Base-by-base conservation (phyloP, 768 basidiomycete species). In the Exsudoporus frostii region DNA sequence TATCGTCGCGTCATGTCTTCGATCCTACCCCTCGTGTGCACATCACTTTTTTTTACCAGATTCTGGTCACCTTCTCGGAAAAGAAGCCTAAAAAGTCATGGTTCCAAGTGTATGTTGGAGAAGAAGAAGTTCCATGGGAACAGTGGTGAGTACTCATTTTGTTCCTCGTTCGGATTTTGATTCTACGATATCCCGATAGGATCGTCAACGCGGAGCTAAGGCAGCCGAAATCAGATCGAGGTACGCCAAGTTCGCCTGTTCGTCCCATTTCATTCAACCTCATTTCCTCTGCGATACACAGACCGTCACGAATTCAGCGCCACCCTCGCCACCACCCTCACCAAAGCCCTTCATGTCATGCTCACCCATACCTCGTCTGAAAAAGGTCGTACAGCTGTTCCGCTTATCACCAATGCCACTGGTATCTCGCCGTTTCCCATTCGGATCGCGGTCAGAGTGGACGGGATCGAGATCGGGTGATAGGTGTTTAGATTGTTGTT, bases 51-150 rank as follows among this genome's bases (percentile, higher is more conserved):
- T 27, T 27, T 9, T 27, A 9, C 29, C 6, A 61, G 90, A 84
- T 92, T 30, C 67, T 78, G 10, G 79, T 92, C 19, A 89, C 84
- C 0, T 83, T 92, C 56, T 86, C 88, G 2, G 90, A 91, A 66
- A 88, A 85, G 66, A 79, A 81, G 44, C 80, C 82, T 10, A 86
- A 85, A 70, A 92, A 89, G 69, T 79, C 82, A 15, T 91, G 90
- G 90, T 88, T 90, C 60, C 79, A 79, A 47, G 80, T 81, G 11
- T 84, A 84, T 37, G 75, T 78, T 59, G 84, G 79, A 1, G 87
- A 92, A 71, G 90, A 92, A 65, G 88, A 92, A 24, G 81, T 91
- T 14, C 83, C 89, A 48, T 92, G 90, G 90, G 91, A 92, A 66
- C 84, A 89, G 70, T 92, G 90, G 90, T 89, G 13, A 7, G n/a